Base-by-base conservation (phyloP, 1,139 yeast genomes). In the Suhomyces chickasaworum region DNA sequence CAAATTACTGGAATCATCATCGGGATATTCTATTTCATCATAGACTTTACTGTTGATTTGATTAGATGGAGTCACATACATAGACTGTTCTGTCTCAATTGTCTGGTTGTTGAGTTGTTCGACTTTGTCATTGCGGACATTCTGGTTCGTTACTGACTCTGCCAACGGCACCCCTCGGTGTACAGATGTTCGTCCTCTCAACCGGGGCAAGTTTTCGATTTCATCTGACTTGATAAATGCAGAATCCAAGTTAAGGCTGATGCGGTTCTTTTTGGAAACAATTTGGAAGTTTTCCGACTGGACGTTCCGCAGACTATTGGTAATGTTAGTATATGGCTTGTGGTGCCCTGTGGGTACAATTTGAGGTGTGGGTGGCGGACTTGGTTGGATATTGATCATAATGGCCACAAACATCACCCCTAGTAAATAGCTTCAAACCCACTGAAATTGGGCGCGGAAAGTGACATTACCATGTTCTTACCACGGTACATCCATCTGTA, bases 181-280 rank as follows among this genome's bases (percentile, higher is more conserved):
- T 6, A 32, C 4, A 3, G 49, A 49, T 18, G 46, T 41, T n/a
- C 50, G 42, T 27, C 55, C 47, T 35, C 66, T 46, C 3, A 63
- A 51, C 21, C 62, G 52, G 1, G 69, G 71, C 20, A 67, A 48
- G 38, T 55, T 53, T 8, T 54, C 56, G n/a, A 61, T 51, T 41
- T 61, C 64, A 20, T 61, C 61, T 20, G 57, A 51, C 17, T 61
- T 55, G 23, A 63, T 52, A 40, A 67, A 50, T 1, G 62, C 70
- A 1, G 71, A 67, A 20, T 61, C 56, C 12, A 66, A 50, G 32
- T 55, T 56, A 2, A 52, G 32, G 22, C 44, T 41, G 45, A 31
- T 31, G 23, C 38, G 37, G 10, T 40, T 42, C 39, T 38, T 39
- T 22, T 50, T 52, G 22, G 53, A 21, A 12, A 37, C 37, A 16